Conservation (phyloP, 139 green algal genomes). For the Micractinium sp. region DNA sequence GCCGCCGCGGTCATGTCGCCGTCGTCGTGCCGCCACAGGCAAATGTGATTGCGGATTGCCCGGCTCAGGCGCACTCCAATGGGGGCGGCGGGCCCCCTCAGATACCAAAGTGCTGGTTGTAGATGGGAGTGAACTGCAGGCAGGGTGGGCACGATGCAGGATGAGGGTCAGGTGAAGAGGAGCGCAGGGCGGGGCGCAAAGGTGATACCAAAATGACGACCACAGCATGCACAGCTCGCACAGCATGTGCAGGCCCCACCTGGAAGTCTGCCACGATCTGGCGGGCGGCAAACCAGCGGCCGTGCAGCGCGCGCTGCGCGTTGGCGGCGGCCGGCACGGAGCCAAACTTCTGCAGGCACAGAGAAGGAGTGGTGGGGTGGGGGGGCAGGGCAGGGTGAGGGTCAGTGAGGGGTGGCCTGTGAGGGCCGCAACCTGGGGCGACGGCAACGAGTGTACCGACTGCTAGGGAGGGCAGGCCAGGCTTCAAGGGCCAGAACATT, state of each 20-base stretch:
- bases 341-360: conserved; percentile 69
- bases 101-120: conserved; percentile 44
- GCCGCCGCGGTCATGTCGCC: too few relatives aligned
- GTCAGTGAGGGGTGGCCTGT: background rate
- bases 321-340: conserved; percentile 60
- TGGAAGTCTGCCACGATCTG: conserved; percentile 91
- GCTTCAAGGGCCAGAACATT: background rate
- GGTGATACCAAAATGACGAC: too few relatives aligned
- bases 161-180: too few relatives aligned
- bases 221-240: background rate
- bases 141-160: background rate
- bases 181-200: background rate
- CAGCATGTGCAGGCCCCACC: conserved; percentile 48
- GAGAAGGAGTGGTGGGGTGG: background rate
- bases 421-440: background rate
- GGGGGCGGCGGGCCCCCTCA: background rate
- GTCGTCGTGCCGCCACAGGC: too few relatives aligned
- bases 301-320: conserved; percentile 84
- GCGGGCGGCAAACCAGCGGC: conserved; percentile 85
- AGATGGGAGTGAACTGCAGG: conserved; percentile 38
- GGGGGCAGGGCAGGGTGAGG: too few relatives aligned
- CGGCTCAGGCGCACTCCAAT: too few relatives aligned
- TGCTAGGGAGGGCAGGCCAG: too few relatives aligned
- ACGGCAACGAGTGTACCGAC: too few relatives aligned
- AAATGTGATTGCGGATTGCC: too few relatives aligned